A percentile compares a stretch with the other conserved stretches of the same genome.
These are phyloP conservation scores for Trichosporon sp. DNA, from an alignment of 1,284 basidiomycete species.

Conservation along the genomic window DNA sequence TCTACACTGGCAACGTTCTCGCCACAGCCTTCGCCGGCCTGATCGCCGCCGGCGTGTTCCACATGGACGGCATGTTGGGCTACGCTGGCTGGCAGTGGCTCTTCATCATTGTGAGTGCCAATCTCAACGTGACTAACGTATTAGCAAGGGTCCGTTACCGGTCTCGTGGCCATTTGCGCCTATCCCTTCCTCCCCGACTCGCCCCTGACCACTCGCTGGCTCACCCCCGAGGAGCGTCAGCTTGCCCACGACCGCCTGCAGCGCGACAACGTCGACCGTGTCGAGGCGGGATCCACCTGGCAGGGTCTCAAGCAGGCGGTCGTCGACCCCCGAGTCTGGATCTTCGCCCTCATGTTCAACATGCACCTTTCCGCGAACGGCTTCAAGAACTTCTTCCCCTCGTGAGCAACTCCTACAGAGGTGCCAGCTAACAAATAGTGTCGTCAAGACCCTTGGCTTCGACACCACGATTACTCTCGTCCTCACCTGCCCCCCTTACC, in stretches of 20 bases:
- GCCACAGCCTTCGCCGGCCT: constrained; percentile 37
- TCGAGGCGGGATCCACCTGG: constrained; percentile 36
- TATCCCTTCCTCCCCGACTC: constrained; percentile 31
- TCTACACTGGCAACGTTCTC: constrained; percentile 44
- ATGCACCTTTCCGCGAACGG: constrained; percentile 40
- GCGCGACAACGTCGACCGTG: constrained; percentile 41
- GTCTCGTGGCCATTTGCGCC: constrained; percentile 27
- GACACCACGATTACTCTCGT: constrained; percentile 48
- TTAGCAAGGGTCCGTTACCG: constrained; percentile 29
- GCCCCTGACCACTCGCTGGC: constrained; percentile 32
- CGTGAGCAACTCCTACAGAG: background rate
- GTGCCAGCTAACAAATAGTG: background rate
- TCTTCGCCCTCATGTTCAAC: constrained; percentile 42
- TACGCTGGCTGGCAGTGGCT: constrained; percentile 39
- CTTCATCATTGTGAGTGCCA: constrained; percentile 30
- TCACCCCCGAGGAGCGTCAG: constrained; percentile 28
- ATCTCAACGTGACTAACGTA: background rate
- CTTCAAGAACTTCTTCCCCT: constrained; percentile 46
- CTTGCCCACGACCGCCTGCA: constrained; percentile 32
- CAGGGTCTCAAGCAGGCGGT: constrained; percentile 44
- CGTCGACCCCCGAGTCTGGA: constrained; percentile 41
- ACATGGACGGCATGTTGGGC: constrained; percentile 30
- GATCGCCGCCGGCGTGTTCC: constrained; percentile 34
- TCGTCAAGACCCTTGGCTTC: constrained; percentile 44
- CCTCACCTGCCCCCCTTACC: constrained; percentile 54